Evolutionary conservation across 805 yeast species (phyloP).

Genomic region (Kazachstania taianensis): DNA sequence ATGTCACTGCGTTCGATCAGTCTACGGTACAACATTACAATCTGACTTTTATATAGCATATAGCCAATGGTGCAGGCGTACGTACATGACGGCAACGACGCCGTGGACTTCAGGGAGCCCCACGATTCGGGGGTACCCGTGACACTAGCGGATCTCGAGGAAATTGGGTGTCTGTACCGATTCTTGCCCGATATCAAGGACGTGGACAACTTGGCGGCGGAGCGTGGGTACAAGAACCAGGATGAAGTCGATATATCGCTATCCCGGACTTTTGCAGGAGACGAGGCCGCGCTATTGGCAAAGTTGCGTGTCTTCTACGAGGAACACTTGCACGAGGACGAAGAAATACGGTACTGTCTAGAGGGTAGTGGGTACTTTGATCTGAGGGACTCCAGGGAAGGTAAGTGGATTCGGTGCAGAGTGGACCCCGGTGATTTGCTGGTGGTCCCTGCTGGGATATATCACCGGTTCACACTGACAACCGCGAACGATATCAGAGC

Average conservation of each 20-base stretch:
- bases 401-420: constrained; percentile 68
- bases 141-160: constrained; percentile 36
- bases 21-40: no score
- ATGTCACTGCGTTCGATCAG: no score
- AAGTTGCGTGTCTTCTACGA: constrained; percentile 63
- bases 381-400: constrained; percentile 48
- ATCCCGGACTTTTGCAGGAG: constrained; percentile 47
- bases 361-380: constrained; percentile 95
- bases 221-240: constrained; percentile 69
- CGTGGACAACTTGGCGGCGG: constrained; percentile 56
- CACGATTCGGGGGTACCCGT: constrained; percentile 65
- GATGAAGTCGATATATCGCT: constrained; percentile 59
- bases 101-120: constrained; percentile 51
- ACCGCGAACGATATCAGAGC: constrained; percentile 58
- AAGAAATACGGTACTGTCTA: constrained; percentile 81
- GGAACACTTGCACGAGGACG: constrained; percentile 94
- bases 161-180: constrained; percentile 61
- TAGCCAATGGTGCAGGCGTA: constrained; percentile 46
- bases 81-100: constrained; percentile 53
- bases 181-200: constrained; percentile 38
- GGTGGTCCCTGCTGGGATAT: constrained; percentile 84
- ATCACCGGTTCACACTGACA: constrained; percentile 82
- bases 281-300: constrained; percentile 45
- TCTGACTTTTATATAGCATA: no score
- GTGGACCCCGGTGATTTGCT: constrained; percentile 54